A percentile compares a stretch with the other conserved stretches of the same genome.
Conservation (phyloP, 2,329 filamentous ascomycete genomes). For the Geoglossum cookeanum region DNA sequence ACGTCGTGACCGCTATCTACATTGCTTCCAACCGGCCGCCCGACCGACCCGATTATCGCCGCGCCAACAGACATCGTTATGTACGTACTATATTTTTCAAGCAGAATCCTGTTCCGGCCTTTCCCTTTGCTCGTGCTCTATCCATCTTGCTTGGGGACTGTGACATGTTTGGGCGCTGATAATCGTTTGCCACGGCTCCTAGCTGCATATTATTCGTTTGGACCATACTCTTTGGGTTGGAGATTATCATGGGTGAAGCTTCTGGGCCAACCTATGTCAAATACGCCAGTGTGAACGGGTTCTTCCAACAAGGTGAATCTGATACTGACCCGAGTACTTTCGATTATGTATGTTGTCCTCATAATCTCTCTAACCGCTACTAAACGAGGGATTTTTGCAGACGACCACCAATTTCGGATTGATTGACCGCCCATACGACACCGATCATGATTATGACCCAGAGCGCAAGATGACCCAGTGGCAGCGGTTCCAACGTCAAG, state of each 20-base stretch:
- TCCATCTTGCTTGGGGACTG: not conserved
- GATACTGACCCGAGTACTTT: slow-evolving; percentile 27
- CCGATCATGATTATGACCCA: slow-evolving; percentile 17
- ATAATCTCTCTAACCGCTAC: not conserved
- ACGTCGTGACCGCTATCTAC: too few relatives aligned
- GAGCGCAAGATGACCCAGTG: slow-evolving; percentile 30
- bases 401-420: slow-evolving; percentile 29
- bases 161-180: not conserved
- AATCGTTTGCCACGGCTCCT: not conserved
- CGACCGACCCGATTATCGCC: too few relatives aligned
- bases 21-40: too few relatives aligned
- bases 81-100: not conserved
- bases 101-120: not conserved
- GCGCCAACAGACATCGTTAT: not conserved
- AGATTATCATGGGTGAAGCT: not conserved
- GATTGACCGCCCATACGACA: slow-evolving; percentile 25
- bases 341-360: slow-evolving; percentile 19
- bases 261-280: slow-evolving; percentile 8
- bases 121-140: not conserved
- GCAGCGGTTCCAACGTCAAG: slow-evolving; percentile 31
- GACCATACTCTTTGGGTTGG: not conserved
- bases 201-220: not conserved
- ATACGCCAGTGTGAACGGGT: slow-evolving; percentile 26
- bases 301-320: slow-evolving; percentile 32
- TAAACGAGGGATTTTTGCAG: slow-evolving; percentile 12